Conservation (phyloP, 1,139 yeast species). For the Suhomyces wounanorum region DNA sequence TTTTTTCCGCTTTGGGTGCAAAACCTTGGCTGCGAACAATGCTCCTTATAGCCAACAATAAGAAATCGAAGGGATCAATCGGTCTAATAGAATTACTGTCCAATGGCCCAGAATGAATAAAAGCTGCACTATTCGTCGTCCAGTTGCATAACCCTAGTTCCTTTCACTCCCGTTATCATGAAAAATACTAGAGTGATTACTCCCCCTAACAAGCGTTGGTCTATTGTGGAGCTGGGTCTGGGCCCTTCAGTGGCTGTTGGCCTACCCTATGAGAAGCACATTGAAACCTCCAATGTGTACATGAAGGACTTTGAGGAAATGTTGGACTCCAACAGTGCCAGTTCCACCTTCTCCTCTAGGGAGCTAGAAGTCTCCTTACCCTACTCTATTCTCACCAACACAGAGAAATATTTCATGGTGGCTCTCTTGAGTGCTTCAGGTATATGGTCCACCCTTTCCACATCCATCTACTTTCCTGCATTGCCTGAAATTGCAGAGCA, state of each 20-base stretch:
- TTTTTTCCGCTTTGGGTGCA: slow-evolving; percentile 12
- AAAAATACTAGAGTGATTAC: not conserved
- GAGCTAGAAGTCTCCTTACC: slow-evolving; percentile 5
- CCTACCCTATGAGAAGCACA: not conserved
- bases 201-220: not conserved
- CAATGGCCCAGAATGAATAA: not conserved
- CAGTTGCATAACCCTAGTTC: not conserved
- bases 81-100: not conserved
- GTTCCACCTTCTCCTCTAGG: not conserved
- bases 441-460: slow-evolving; percentile 63
- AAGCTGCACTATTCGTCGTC: not conserved
- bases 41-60: not conserved
- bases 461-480: slow-evolving; percentile 76
- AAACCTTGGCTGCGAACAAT: slow-evolving; percentile 11
- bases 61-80: slow-evolving; percentile 6
- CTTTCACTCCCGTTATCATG: not conserved
- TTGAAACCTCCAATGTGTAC: not conserved
- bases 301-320: slow-evolving; percentile 3
- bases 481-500: slow-evolving; percentile 52
- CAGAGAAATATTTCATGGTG: slow-evolving; percentile 25
- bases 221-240: slow-evolving; percentile 8
- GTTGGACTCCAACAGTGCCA: not conserved
- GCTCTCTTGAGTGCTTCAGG: slow-evolving; percentile 33
- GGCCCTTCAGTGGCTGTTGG: not conserved
- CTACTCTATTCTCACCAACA: slow-evolving; percentile 17